Evolutionary conservation across 2,329 filamentous ascomycete genomes (phyloP), one percentile per base, ranked within the genome.

Genomic region (Calycina herbarum): DNA sequence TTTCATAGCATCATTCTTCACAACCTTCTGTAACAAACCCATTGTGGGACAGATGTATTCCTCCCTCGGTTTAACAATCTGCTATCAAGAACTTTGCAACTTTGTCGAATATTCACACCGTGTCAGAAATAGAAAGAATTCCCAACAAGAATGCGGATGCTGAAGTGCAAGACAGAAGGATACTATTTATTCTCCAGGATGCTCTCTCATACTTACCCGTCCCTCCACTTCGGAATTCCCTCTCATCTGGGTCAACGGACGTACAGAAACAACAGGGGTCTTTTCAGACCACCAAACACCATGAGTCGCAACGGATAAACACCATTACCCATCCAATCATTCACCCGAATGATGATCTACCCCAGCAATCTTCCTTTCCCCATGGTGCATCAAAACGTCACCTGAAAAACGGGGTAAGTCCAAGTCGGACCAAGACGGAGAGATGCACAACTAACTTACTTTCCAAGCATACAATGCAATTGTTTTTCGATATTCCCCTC

Each of bases 1-100:
- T 73, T 83, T 87, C 85, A 92, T 91, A 57, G 89, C 86, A 76
- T 92, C 87, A 80, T 91, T 91, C 77, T 85, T 73, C 31, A 76
- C 74, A 24, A 76, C 65, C 20, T 62, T 66, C 61, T 76, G 71
- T 48, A 76, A 57, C n/a, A 76, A 57, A 48, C 69, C 70, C 73
- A 73, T 75, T 3, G 65, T 72, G 66, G 56, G 17, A 24, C 8
- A 51, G 45, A 17, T 48, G 7, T n/a, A n/a, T 51, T 24, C n/a
- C 42, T 20, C 38, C 13, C 38, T 40, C 38, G 8, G 2, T 40
- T 15, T 45, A 5, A n/a, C 8, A 27, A 27, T 51, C 7, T 24
- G 11, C 11, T 40, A 15, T 13, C 20, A 8, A 51, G 10, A 51
- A 1, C 20, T 51, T 24, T 5, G 7, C 10, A 11, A 24, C 2